Percentiles rank a stretch among this genome's conserved stretches.
Conservation (phyloP, 2,329 filamentous ascomycete species). For the Orbilia javanica region DNA sequence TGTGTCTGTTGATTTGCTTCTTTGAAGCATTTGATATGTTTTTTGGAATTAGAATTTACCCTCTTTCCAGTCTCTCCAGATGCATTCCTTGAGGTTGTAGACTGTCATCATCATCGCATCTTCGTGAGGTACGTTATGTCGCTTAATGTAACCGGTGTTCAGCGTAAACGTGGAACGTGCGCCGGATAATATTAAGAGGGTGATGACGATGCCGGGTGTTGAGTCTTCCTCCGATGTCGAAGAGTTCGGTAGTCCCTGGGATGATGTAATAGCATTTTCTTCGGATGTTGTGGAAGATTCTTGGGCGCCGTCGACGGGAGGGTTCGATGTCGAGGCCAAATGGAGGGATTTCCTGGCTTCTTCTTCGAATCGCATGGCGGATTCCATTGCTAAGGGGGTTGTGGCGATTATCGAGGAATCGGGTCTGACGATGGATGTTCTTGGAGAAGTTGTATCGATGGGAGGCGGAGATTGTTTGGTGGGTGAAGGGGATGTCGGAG, state of each 20-base stretch:
- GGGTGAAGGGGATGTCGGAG: constrained; percentile 53
- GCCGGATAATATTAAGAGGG: constrained; percentile 60
- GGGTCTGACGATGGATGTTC: constrained; percentile 29
- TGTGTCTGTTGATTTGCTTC: not conserved
- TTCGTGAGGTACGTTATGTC: constrained; percentile 59
- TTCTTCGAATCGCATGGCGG: constrained; percentile 56
- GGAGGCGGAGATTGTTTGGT: constrained; percentile 54
- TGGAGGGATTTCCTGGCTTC: constrained; percentile 39
- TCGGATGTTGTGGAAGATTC: constrained; percentile 39
- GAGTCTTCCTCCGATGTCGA: constrained; percentile 57
- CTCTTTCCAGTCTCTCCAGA: constrained; percentile 63
- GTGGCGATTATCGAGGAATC: constrained; percentile 51
- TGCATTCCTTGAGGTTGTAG: constrained; percentile 62
- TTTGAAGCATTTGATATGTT: not conserved
- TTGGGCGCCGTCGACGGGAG: constrained; percentile 18
- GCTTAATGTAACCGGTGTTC: constrained; percentile 60
- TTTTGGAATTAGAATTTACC: constrained; percentile 41
- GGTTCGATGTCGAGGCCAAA: not conserved
- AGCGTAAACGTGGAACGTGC: constrained; percentile 61
- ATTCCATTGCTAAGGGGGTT: constrained; percentile 51
- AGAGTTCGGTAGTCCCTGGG: constrained; percentile 4
- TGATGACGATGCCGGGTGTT: constrained; percentile 42
- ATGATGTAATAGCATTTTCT: constrained; percentile 35
- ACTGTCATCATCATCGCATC: constrained; percentile 62
- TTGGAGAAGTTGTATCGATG: constrained; percentile 37